phyloP scores from a whole-genome alignment of 2,329 filamentous ascomycete genomes.

The Aaosphaeria pasadenensis region DNA sequence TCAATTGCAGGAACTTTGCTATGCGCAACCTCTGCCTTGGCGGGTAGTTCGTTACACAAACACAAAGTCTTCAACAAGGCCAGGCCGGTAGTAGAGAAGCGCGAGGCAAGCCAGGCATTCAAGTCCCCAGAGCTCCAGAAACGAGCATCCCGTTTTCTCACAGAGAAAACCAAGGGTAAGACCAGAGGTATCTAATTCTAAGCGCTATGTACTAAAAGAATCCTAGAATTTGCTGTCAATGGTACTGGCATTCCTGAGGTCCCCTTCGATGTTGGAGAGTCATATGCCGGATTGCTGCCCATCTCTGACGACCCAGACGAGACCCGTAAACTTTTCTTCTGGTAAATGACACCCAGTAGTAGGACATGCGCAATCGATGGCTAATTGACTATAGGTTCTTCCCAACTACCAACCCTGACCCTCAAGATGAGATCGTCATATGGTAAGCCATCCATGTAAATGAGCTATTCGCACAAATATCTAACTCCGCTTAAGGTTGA shows the following conservation, averaged over 20 bases:
- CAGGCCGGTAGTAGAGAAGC: slow-evolving; percentile 25
- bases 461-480: slow-evolving; percentile 3
- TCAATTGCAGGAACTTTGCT: slow-evolving; percentile 23
- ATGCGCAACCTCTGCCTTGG: slow-evolving; percentile 28
- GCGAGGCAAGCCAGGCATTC: slow-evolving; percentile 23
- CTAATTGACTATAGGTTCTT: slow-evolving; percentile 53
- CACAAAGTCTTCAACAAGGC: slow-evolving; percentile 22
- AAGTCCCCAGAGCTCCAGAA: slow-evolving; percentile 31
- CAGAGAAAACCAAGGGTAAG: slow-evolving; percentile 31
- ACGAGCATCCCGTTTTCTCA: slow-evolving; percentile 30
- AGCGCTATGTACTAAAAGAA: neutral
- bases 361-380: neutral
- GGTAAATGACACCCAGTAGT: slow-evolving; percentile 15
- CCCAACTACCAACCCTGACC: slow-evolving; percentile 51
- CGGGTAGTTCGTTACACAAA: slow-evolving; percentile 23
- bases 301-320: slow-evolving; percentile 52
- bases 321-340: slow-evolving; percentile 59
- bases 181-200: neutral
- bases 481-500: slow-evolving; percentile 24
- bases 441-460: slow-evolving; percentile 33
- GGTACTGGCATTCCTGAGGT: slow-evolving; percentile 66
- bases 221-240: slow-evolving; percentile 61
- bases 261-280: slow-evolving; percentile 65
- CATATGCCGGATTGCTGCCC: slow-evolving; percentile 61
- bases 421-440: slow-evolving; percentile 59